Base-by-base conservation (phyloP, 1,284 basidiomycete species). In the Trichosporon asahii region DNA sequence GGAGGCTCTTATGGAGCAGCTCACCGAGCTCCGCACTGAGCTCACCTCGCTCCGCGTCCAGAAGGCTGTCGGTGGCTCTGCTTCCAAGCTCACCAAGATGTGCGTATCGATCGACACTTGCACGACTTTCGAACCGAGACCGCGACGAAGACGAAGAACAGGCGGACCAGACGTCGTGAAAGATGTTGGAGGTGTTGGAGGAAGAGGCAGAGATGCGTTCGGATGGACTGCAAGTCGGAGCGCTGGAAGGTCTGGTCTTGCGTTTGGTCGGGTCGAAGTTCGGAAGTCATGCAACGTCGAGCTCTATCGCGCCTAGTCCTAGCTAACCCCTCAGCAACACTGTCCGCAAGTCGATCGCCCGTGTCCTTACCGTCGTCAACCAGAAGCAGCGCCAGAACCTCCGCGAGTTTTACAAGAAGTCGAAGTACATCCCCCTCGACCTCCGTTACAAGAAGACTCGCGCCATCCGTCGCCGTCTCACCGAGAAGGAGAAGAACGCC, bases 371-470 rank as follows among this genome's bases (percentile, higher is more conserved):
- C 66, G 95, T 99, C 79, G 96, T 92, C 88, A 98, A 98, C 91
- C 91, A 94, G 85, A 99, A 99, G 88, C 90, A 92, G 82, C 93
- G 97, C 79, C 90, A 94, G 87, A 95, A 96, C 87, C 90, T 98
- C 77, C 93, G 94, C 75, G 95, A 98, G 86, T 94, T 91, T 88
- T 98, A 98, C 92, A 98, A 98, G 91, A 97, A 95, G 85, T 93
- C 81, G 74, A 85, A 85, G 79, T 84, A 93, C 87, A 86, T 92
- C 75, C 97, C 97, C 77, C 94, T 99, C 77, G 97, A 99, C 88
- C 91, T 99, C 82, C 94, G 97, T 77, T 85, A 90, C 78, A 99
- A 99, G 92, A 95, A 92, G 90, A 99, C 97, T 76, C 93, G 97
- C 79, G 97, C 97, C 71, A 98, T 99, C 88, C 90, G 97, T 83